Evolutionary conservation across 139 green algal genomes (phyloP), one percentile per base, ranked within the genome.

Genomic region (Chlamydomonas incerta): DNA sequence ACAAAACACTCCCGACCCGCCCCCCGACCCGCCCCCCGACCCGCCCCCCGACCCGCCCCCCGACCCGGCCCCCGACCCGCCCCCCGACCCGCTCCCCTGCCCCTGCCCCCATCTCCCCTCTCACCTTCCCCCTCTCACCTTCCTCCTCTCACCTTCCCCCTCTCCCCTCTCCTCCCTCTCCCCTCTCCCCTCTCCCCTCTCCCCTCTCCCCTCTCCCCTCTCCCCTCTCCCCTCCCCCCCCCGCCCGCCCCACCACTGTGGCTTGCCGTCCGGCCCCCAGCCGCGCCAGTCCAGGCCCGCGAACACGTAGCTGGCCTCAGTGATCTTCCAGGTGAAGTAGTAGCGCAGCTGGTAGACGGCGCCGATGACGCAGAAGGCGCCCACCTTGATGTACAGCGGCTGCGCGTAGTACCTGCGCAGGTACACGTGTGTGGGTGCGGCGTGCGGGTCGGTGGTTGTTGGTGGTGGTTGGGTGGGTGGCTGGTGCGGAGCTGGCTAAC

Each of bases 241-340:
- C n/a, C n/a, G n/a, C n/a, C n/a, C 26, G 70, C 21, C 82, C 52
- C 72, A 90, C 88, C 85, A 92, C 29, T 65, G 28, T 0, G 83
- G 26, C 83, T 85, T 85, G 70, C 46, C 67, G 62, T 63, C 24
- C 31, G 82, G 70, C 37, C 88, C 82, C 70, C 87, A 86, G 34
- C 67, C 65, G 35, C 88, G 18, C 85, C 94, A 98, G 85, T 95
- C 93, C 31, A 97, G 87, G 46, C 96, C 96, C 1, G 89, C 90
- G 14, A 97, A 90, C 20, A 94, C 93, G 24, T 96, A 89, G n/a
- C 57, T 76, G 2, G 90, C 81, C 82, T 97, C 92, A 4, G 91
- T 90, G 3, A 97, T 77, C 29, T 87, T 90, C 95, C 95, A 97
- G 24, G 86, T 92, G 87, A 97, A 97, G 83, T 95, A 95, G 89